These are phyloP conservation scores for Cystobasidium onofrii DNA, from an alignment of 768 basidiomycete species.

Conservation along the genomic window DNA sequence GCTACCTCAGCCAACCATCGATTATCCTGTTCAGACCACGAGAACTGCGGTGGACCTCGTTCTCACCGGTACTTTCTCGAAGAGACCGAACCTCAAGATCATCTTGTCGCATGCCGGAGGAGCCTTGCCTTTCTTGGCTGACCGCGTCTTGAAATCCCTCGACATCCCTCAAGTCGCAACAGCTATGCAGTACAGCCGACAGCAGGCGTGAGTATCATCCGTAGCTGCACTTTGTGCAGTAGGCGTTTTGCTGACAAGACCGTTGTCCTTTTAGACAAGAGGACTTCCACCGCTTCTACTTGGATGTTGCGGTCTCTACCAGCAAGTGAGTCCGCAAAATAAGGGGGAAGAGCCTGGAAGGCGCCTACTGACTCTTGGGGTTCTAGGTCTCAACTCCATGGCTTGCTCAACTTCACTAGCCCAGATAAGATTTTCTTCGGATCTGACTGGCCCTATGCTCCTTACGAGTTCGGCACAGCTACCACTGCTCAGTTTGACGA, in stretches of 20 bases:
- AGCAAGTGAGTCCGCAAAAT: slow-evolving; percentile 1
- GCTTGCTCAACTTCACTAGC: neutral
- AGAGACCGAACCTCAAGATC: neutral
- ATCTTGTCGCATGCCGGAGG: slow-evolving; percentile 14
- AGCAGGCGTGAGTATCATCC: neutral
- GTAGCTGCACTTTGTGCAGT: no score
- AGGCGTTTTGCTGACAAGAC: no score
- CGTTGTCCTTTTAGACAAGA: no score
- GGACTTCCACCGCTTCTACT: neutral
- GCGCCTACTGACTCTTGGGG: no score
- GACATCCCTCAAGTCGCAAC: neutral
- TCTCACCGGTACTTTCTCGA: neutral
- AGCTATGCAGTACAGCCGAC: neutral
- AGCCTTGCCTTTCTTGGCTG: neutral
- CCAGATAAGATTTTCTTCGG: slow-evolving; percentile 9
- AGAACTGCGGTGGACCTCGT: slow-evolving; percentile 6
- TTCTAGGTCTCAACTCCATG: slow-evolving; percentile 6
- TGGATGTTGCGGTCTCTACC: neutral
- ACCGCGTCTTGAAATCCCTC: neutral
- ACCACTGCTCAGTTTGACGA: slow-evolving; percentile 4
- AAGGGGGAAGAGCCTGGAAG: no score
- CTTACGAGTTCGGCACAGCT: neutral
- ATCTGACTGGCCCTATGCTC: neutral
- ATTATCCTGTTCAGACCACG: slow-evolving; percentile 3
- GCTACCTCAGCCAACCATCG: slow-evolving; percentile 5